Conservation (phyloP, 2,329 filamentous ascomycete genomes). For the Microcyclosporella mali region DNA sequence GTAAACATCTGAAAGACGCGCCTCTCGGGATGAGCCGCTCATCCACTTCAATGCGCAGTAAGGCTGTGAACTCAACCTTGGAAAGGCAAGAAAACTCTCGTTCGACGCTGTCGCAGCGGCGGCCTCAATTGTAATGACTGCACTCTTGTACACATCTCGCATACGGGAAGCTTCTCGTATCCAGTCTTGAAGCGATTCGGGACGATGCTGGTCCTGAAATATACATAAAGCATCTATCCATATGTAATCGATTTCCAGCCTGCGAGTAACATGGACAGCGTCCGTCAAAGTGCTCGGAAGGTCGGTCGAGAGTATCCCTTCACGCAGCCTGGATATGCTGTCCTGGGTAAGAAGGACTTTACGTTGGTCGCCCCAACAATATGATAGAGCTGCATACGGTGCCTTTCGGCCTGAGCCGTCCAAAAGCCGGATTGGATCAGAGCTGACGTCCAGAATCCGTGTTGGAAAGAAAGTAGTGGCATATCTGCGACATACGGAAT, state of each 20-base stretch:
- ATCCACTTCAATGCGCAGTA: slow-evolving; percentile 1
- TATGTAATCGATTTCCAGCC: slow-evolving; percentile 5
- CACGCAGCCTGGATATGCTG: neutral
- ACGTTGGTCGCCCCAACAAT: slow-evolving; percentile 9
- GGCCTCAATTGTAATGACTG: slow-evolving; percentile 8
- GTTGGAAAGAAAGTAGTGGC: neutral
- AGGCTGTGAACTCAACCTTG: neutral
- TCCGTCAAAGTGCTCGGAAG: slow-evolving; percentile 5
- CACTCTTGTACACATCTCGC: slow-evolving; percentile 8
- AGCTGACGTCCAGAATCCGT: neutral
- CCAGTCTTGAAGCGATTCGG: slow-evolving; percentile 9
- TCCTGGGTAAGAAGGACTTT: slow-evolving; percentile 4
- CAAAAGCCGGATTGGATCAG: neutral
- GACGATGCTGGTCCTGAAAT: slow-evolving; percentile 1
- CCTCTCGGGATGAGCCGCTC: neutral
- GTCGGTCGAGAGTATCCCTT: neutral
- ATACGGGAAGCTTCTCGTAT: slow-evolving; percentile 7
- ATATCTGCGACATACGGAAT: slow-evolving; percentile 1
- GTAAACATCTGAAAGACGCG: neutral
- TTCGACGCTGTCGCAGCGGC: slow-evolving; percentile 2
- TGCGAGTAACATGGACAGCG: slow-evolving; percentile 1
- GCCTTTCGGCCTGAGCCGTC: neutral
- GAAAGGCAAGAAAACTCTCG: slow-evolving; percentile 5
- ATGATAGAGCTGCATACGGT: slow-evolving; percentile 9
- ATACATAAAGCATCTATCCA: slow-evolving; percentile 10